Evolutionary conservation across 495 filamentous ascomycete genomes (phyloP), one percentile per base, ranked within the genome.

Genomic region (Penicillium longicatenatum): DNA sequence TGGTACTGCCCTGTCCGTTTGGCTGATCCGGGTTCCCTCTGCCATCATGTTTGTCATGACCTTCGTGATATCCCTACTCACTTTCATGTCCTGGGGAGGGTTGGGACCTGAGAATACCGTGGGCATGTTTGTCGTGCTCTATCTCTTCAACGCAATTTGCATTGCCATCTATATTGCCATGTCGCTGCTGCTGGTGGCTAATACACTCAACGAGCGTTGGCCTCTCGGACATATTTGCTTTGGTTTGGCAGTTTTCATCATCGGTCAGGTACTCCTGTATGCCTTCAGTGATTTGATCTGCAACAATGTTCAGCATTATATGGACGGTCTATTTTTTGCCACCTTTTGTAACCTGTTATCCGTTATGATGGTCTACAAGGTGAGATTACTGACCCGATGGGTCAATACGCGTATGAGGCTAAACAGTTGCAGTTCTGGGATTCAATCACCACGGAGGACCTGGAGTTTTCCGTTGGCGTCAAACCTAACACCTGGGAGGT

Each of bases 281-380:
- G 90, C 87, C 31, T 90, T 95, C 71, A 91, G 91, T 75, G 83
- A 87, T 52, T 84, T 80, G 39, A 89, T 98, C 67, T 98, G 94
- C 79, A 80, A 89, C 31, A 82, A 82, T 29, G 88, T 91, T 41
- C 89, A 92, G 70, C 94, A 98, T 69, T 98, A 97, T 63, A 70
- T 98, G 46, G 94, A 98, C 67, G 94, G 93, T 0, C 76, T 98
- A 31, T 96, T 98, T 75, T 94, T 98, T 68, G 89, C 92, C 14
- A 96, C 93, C 0, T 87, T 93, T 60, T 93, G 90, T 77, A 98
- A 98, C 68, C 75, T 98, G 35, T 79, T 98, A 11, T 93, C 87
- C 2, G 93, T 98, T 49, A 98, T 98, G 94, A 98, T 98, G 94
- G 88, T 98, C 10, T 98, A 98, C 82, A 98, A 98, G 87, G 91